Percentiles rank a stretch among this genome's conserved stretches.
These are phyloP conservation scores for Melocanna baccifera DNA, from an alignment of 176 grass and related monocot genomes.

Conservation along the genomic window DNA sequence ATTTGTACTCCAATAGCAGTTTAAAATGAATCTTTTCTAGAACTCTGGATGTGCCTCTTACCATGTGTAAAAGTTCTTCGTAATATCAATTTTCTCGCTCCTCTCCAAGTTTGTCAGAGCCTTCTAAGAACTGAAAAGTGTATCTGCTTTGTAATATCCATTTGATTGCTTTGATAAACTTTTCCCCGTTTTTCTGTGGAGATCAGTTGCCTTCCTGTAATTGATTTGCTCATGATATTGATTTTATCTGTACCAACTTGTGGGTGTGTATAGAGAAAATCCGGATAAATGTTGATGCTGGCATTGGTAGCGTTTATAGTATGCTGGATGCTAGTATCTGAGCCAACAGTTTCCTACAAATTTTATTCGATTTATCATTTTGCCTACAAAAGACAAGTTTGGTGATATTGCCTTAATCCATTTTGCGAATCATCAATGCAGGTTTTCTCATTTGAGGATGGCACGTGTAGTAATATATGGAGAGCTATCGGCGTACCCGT, in stretches of 20 bases:
- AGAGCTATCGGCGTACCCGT: conserved; percentile 56
- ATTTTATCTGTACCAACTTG: background rate
- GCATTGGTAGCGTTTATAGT: background rate
- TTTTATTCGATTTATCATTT: background rate
- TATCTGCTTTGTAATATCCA: background rate
- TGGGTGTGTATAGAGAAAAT: background rate
- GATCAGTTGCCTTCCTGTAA: background rate
- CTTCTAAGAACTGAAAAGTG: background rate
- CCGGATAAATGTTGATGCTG: background rate
- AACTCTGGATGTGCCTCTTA: background rate
- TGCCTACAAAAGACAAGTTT: background rate
- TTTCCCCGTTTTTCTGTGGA: background rate
- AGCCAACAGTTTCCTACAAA: conserved; percentile 4
- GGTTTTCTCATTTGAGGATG: conserved; percentile 86
- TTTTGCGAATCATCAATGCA: conserved; percentile 42
- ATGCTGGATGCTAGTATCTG: conserved; percentile 3
- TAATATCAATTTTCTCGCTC: background rate
- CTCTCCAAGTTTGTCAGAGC: background rate
- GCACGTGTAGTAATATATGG: conserved; percentile 63
- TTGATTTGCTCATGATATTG: background rate
- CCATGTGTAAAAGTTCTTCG: background rate
- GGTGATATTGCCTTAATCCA: background rate
- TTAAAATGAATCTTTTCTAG: background rate
- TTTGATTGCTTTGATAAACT: background rate
- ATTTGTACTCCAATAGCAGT: background rate